Conservation (phyloP, 2,329 filamentous ascomycete genomes). For the Cladophialophora psammophila region DNA sequence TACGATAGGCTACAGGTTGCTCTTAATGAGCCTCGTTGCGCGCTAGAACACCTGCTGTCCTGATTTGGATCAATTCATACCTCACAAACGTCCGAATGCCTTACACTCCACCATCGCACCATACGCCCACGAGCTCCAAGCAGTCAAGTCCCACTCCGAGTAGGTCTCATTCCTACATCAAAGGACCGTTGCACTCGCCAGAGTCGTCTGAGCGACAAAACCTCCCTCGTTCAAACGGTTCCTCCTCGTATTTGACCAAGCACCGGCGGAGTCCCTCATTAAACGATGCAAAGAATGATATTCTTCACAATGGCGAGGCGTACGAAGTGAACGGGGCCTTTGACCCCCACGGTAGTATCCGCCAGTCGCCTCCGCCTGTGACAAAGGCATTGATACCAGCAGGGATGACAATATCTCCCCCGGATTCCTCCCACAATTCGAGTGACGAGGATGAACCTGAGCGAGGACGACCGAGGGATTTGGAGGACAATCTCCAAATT, state of each 20-base stretch:
- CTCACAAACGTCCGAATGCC: slow-evolving; percentile 52
- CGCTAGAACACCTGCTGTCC: slow-evolving; percentile 31
- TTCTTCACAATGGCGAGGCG: slow-evolving; percentile 35
- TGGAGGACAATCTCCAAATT: slow-evolving; percentile 62
- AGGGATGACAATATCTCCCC: slow-evolving; percentile 87
- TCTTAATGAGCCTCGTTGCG: slow-evolving; percentile 38
- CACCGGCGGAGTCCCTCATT: slow-evolving; percentile 66
- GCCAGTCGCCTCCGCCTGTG: slow-evolving; percentile 83
- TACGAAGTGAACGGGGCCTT: slow-evolving; percentile 38
- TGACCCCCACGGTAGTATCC: slow-evolving; percentile 67
- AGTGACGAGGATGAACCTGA: slow-evolving; percentile 78
- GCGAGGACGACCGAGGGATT: slow-evolving; percentile 46
- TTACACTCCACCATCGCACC: slow-evolving; percentile 60
- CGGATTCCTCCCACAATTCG: slow-evolving; percentile 80
- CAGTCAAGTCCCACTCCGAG: slow-evolving; percentile 59
- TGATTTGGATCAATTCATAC: slow-evolving; percentile 29
- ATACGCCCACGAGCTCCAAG: slow-evolving; percentile 65
- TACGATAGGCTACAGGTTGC: slow-evolving; percentile 30
- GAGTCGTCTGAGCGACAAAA: slow-evolving; percentile 53
- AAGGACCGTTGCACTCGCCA: slow-evolving; percentile 32
- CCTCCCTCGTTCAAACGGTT: slow-evolving; percentile 64
- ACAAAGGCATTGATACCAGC: slow-evolving; percentile 79
- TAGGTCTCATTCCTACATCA: slow-evolving; percentile 59
- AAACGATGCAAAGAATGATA: slow-evolving; percentile 45
- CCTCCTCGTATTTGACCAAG: slow-evolving; percentile 67